phyloP scores from a whole-genome alignment of 2,329 filamentous ascomycete species.

The Venturia effusa region DNA sequence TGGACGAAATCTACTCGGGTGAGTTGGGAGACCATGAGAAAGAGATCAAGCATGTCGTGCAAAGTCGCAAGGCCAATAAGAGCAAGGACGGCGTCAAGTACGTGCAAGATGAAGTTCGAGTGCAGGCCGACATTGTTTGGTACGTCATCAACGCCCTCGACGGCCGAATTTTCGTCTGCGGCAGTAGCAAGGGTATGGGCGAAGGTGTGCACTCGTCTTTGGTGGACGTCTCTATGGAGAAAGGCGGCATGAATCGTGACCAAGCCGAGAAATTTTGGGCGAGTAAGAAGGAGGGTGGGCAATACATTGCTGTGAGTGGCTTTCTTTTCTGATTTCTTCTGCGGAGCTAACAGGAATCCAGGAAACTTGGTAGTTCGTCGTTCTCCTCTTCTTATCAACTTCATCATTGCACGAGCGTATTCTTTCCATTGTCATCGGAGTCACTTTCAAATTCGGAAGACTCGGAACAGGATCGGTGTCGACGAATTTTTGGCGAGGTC shows the following conservation, averaged over 20 bases:
- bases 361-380: slow-evolving; percentile 1
- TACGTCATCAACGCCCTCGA: slow-evolving; percentile 95
- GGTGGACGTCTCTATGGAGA: slow-evolving; percentile 82
- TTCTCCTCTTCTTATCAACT: no score
- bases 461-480: no score
- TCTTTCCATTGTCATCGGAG: no score
- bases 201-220: slow-evolving; percentile 86
- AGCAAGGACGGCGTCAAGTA: slow-evolving; percentile 62
- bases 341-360: background rate
- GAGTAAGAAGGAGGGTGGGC: slow-evolving; percentile 80
- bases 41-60: slow-evolving; percentile 40
- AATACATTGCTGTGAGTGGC: slow-evolving; percentile 71
- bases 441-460: no score
- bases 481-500: no score
- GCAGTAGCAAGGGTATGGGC: slow-evolving; percentile 92
- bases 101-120: slow-evolving; percentile 86
- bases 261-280: slow-evolving; percentile 85
- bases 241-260: slow-evolving; percentile 73
- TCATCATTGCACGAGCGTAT: no score
- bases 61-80: slow-evolving; percentile 48
- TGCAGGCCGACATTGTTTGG: slow-evolving; percentile 96
- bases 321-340: background rate
- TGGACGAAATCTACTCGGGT: slow-evolving; percentile 93
- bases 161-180: slow-evolving; percentile 91
- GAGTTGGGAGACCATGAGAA: slow-evolving; percentile 87